Conservation (phyloP, 768 basidiomycete species). For the Tulasnella calospora region DNA sequence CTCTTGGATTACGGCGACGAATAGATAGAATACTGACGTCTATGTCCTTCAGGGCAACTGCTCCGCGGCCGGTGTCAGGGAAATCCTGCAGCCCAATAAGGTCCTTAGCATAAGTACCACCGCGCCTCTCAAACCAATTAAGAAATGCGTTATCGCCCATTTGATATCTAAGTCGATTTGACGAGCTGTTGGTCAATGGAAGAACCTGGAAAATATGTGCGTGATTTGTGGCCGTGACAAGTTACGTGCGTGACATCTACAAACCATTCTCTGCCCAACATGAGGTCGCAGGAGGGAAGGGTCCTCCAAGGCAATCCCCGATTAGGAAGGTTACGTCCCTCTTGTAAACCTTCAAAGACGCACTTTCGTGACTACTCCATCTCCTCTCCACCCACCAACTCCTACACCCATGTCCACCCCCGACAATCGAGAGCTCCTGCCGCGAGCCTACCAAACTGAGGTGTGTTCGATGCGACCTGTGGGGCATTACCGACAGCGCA, state of each 20-base stretch:
- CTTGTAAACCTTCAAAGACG: neutral
- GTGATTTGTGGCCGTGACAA: neutral
- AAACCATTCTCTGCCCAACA: neutral
- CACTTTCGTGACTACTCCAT: neutral
- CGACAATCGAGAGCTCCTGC: neutral
- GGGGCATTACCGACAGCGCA: slow-evolving; percentile 49
- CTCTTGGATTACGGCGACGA: slow-evolving; percentile 16
- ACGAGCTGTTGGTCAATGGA: neutral
- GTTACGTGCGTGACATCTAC: neutral
- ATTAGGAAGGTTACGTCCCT: slow-evolving; percentile 1
- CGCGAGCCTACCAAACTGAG: neutral
- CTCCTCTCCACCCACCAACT: neutral
- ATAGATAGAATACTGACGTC: slow-evolving; percentile 42
- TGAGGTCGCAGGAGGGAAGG: neutral
- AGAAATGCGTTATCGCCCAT: slow-evolving; percentile 26
- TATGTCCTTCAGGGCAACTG: slow-evolving; percentile 67
- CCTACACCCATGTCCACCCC: neutral
- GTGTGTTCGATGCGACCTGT: neutral
- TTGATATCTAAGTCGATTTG: neutral
- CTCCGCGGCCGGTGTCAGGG: slow-evolving; percentile 56
- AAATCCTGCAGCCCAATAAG: slow-evolving; percentile 34
- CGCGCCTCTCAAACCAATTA: slow-evolving; percentile 32
- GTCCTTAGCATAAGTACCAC: slow-evolving; percentile 28
- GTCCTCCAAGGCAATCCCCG: neutral
- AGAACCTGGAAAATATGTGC: neutral